These are phyloP conservation scores for Cryptosporidium felis DNA, from an alignment of 169 alveolate species.

Conservation along the genomic window DNA sequence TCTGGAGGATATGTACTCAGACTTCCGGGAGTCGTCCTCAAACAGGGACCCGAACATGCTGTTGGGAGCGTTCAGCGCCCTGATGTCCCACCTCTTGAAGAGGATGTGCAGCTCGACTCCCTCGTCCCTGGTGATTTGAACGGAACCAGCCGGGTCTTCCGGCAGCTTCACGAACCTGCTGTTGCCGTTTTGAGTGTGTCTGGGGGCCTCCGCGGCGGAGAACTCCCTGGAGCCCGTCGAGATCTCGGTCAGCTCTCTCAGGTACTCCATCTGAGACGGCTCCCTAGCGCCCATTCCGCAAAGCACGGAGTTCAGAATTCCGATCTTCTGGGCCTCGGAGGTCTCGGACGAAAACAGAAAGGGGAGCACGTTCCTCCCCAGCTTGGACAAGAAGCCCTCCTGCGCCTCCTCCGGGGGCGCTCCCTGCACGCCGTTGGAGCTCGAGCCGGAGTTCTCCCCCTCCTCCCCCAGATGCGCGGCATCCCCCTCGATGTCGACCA, in stretches of 20 bases:
- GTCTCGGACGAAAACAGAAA: slow-evolving; percentile 10
- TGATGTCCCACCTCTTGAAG: slow-evolving; percentile 75
- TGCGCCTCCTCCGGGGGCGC: not conserved
- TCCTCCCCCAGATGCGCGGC: not conserved
- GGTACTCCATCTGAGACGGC: slow-evolving; percentile 15
- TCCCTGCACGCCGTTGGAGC: not conserved
- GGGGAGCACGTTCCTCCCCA: not conserved
- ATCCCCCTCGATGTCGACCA: slow-evolving; percentile 26
- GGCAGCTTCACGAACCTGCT: slow-evolving; percentile 32
- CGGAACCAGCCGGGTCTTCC: not conserved
- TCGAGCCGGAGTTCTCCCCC: not conserved
- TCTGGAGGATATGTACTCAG: slow-evolving; percentile 22
- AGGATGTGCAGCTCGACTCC: slow-evolving; percentile 76
- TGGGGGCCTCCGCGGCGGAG: not conserved
- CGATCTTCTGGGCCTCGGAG: slow-evolving; percentile 1
- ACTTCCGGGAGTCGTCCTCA: not conserved
- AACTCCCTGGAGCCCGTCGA: slow-evolving; percentile 2
- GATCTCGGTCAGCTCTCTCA: slow-evolving; percentile 13
- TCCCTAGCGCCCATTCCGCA: not conserved
- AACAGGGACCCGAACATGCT: not conserved
- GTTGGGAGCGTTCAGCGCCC: slow-evolving; percentile 71
- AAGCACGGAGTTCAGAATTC: slow-evolving; percentile 5
- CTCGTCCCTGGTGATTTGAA: slow-evolving; percentile 74
- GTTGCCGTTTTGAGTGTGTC: slow-evolving; percentile 63
- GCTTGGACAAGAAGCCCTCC: not conserved